Conservation (phyloP, 306 rosid genomes). For the Malus fusca region DNA sequence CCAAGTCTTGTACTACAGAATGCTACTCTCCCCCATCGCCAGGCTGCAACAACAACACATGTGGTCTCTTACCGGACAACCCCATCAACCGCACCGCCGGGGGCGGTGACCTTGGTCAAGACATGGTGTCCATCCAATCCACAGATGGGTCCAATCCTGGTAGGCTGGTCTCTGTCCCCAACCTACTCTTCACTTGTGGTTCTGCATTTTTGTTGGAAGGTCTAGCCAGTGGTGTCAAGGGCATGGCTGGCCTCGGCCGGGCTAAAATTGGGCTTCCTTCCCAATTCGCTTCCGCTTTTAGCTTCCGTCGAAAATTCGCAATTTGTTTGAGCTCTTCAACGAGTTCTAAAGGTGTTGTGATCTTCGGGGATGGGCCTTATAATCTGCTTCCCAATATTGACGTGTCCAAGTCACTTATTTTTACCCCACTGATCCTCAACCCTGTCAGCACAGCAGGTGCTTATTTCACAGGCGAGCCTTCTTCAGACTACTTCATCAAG, state of each 20-base stretch:
- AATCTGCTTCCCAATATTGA: constrained; percentile 25
- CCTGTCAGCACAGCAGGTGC: constrained; percentile 23
- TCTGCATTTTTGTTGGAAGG: constrained; percentile 20
- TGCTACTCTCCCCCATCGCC: constrained; percentile 20
- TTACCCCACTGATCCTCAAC: constrained; percentile 32
- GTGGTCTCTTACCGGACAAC: constrained; percentile 25
- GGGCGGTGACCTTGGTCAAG: constrained; percentile 26
- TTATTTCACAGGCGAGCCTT: constrained; percentile 23
- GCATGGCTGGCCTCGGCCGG: constrained; percentile 61
- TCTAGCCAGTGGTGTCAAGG: constrained; percentile 40
- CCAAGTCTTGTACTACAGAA: not conserved
- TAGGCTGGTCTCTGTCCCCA: constrained; percentile 23
- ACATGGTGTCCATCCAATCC: constrained; percentile 34
- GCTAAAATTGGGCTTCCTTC: constrained; percentile 33
- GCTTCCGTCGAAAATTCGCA: constrained; percentile 37
- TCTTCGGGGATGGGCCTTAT: constrained; percentile 50
- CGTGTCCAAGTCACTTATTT: constrained; percentile 27
- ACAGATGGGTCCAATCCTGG: constrained; percentile 32
- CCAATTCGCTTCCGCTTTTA: constrained; percentile 36
- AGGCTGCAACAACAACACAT: constrained; percentile 40
- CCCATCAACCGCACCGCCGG: constrained; percentile 16
- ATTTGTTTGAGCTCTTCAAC: constrained; percentile 40
- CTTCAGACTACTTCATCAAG: constrained; percentile 43
- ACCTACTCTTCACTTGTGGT: constrained; percentile 43
- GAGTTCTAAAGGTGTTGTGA: constrained; percentile 24